Evolutionary conservation across 2,329 filamentous ascomycete species (phyloP).

Genomic region (Apiospora rasikravindrae): DNA sequence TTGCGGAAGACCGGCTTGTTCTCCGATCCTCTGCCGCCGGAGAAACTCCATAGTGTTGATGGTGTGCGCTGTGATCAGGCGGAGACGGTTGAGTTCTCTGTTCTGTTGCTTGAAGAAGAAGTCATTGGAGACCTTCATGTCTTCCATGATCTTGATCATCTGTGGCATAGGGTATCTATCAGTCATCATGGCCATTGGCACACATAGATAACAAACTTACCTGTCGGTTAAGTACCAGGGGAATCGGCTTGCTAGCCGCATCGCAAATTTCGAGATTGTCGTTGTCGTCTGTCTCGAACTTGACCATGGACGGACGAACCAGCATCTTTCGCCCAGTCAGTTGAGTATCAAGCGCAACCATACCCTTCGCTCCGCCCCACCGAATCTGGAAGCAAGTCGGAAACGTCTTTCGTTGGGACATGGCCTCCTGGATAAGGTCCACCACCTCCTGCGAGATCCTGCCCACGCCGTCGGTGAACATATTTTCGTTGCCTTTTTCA

Average conservation of each 20-base stretch:
- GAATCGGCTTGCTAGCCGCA: constrained; percentile 68
- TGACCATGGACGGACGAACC: constrained; percentile 78
- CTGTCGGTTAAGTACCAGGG: constrained; percentile 73
- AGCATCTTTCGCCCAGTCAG: constrained; percentile 63
- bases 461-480: constrained; percentile 83
- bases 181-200: not conserved
- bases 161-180: constrained; percentile 43
- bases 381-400: constrained; percentile 78
- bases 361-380: constrained; percentile 76
- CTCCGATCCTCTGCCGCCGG: constrained; percentile 64
- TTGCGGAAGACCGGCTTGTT: constrained; percentile 62
- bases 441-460: constrained; percentile 69
- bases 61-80: constrained; percentile 60
- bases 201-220: not conserved
- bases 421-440: constrained; percentile 60
- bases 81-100: constrained; percentile 64
- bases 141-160: constrained; percentile 85
- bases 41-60: constrained; percentile 71
- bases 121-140: constrained; percentile 63
- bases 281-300: constrained; percentile 66
- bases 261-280: constrained; percentile 74
- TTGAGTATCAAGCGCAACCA: constrained; percentile 71
- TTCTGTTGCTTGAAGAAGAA: constrained; percentile 71
- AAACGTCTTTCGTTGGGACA: constrained; percentile 52
- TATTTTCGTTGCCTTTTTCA: constrained; percentile 40